A percentile compares a stretch with the other conserved stretches of the same genome.
Conservation (phyloP, 1,284 basidiomycete genomes). For the Malassezia equina region DNA sequence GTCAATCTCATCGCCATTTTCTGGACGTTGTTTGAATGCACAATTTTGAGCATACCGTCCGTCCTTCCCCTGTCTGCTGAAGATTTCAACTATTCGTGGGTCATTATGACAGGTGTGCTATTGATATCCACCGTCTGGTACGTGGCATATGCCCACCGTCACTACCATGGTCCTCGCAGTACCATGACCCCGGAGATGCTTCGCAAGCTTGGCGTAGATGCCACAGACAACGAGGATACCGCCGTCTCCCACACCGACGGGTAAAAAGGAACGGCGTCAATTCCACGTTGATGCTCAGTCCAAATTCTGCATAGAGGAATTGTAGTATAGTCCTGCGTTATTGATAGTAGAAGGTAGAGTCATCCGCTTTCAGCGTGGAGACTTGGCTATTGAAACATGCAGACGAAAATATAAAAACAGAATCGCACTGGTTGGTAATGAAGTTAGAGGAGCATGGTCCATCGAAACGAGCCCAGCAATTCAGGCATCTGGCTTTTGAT, state of each 20-base stretch:
- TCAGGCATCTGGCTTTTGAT: neutral
- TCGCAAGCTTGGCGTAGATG: slow-evolving; percentile 32
- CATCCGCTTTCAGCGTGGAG: neutral
- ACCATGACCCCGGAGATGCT: slow-evolving; percentile 32
- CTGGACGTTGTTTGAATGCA: slow-evolving; percentile 50
- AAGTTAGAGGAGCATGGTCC: neutral
- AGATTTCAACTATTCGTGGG: slow-evolving; percentile 36
- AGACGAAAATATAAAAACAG: neutral
- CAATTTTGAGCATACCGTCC: slow-evolving; percentile 33
- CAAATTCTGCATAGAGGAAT: neutral
- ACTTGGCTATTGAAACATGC: neutral
- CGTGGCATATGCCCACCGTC: slow-evolving; percentile 48
- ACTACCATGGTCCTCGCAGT: slow-evolving; percentile 50
- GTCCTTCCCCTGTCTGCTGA: slow-evolving; percentile 21
- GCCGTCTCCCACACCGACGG: neutral
- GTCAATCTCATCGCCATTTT: slow-evolving; percentile 60
- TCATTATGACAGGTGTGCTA: slow-evolving; percentile 50
- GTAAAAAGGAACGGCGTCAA: neutral
- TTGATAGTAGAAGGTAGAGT: neutral
- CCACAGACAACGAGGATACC: slow-evolving; percentile 20
- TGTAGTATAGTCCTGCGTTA: neutral
- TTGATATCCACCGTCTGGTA: slow-evolving; percentile 50
- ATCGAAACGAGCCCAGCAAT: neutral
- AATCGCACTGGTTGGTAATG: too few species aligned
- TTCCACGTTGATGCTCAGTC: too few species aligned